Base-by-base conservation (phyloP, 2,329 filamentous ascomycete species). In the Ceratocystis cubensis region DNA sequence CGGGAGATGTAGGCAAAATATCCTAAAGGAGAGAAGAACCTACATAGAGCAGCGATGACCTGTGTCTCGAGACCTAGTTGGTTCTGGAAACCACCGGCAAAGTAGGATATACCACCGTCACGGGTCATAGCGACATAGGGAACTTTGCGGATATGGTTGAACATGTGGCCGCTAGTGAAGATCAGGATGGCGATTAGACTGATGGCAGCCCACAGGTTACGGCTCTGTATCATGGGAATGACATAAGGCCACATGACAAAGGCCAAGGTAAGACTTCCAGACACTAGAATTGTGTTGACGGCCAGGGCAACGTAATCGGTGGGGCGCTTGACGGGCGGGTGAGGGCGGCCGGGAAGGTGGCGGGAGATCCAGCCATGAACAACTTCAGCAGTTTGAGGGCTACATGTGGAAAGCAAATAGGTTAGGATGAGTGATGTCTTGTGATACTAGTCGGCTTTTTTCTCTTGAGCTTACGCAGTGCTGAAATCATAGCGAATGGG, bases 121-220 rank as follows among this genome's bases (percentile, higher is more conserved):
- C 91, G 90, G 74, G 97, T 86, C 53, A 88, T 89, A 53, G 86
- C 82, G 41, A 97, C 91, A 72, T 99, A 99, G 2, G 94, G 94
- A 2, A 95, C 90, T 75, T 94, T 93, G 71, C 95, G 85, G 73
- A 99, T 99, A 74, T 96, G 92, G 76, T 97, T 99, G 82, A 95
- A 99, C 95, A 99, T 99, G 77, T 97, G 92, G 48, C 94, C 95
- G 72, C 89, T 94, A 61, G 88, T 96, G 78, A 97, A 99, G 67
- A 96, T 81, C 53, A 99, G 83, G 69, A 99, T 92, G 15, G 86
- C 81, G 72, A 97, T 91, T 71, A 99, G 79, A 76, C 89, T 96
- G 72, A 95, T 77, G 25, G 89, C 90, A 28, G 93, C 92, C 94
- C 94, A 99, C 20, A 97, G 78, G 73, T 96, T 97, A 71, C 93